phyloP scores from a whole-genome alignment of 2,329 filamentous ascomycete species.

The Monosporascus cannonballus region DNA sequence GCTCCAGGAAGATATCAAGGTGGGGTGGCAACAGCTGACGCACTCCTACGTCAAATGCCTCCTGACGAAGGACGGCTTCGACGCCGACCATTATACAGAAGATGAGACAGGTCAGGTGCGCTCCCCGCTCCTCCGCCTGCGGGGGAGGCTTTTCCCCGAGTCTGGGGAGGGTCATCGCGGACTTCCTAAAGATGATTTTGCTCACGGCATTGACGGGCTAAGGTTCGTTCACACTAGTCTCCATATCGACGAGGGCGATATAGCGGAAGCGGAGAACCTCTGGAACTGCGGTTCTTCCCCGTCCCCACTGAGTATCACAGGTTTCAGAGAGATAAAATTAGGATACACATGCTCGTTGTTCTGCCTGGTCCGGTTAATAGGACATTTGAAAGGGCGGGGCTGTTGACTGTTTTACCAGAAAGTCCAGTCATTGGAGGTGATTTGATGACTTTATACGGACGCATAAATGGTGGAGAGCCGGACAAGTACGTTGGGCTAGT shows the following conservation, averaged over 20 bases:
- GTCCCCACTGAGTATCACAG: not conserved
- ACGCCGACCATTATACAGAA: not conserved
- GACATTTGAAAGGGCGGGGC: not conserved
- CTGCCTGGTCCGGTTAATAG: not conserved
- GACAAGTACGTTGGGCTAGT: too few relatives aligned
- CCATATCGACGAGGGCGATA: not conserved
- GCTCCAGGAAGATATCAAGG: not conserved
- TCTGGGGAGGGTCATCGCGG: not conserved
- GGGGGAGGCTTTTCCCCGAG: not conserved
- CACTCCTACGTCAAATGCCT: not conserved
- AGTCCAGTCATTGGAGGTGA: too few relatives aligned
- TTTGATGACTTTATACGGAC: too few relatives aligned
- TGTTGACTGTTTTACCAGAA: not conserved
- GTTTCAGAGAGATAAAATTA: not conserved
- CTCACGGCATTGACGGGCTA: not conserved
- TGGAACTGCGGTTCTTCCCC: not conserved
- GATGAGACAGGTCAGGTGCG: not conserved
- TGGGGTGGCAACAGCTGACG: not conserved
- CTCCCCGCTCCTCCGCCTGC: not conserved
- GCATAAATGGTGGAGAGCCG: too few relatives aligned
- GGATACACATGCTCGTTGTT: not conserved
- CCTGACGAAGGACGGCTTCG: not conserved
- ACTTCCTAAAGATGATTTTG: not conserved
- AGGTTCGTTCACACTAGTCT: not conserved
- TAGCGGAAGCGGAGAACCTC: not conserved